Percentiles rank a stretch among this genome's conserved stretches.
Conservation (phyloP, 208 protist genomes). For the Porcisia hertigi region DNA sequence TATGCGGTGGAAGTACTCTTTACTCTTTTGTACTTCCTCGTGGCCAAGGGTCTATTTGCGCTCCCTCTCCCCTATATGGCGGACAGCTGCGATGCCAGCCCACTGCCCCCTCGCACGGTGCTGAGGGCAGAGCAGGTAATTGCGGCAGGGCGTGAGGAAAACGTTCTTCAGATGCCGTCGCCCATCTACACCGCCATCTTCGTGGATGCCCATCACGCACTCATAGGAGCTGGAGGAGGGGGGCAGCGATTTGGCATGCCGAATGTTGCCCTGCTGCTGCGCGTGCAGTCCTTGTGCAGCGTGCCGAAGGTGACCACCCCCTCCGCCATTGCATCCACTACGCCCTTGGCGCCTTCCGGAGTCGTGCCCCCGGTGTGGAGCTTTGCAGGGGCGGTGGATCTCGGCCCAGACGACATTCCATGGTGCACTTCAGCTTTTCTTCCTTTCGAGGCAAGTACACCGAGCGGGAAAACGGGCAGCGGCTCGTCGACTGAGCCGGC, state of each 20-base stretch:
- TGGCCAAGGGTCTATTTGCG: not conserved
- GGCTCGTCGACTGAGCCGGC: constrained; percentile 11
- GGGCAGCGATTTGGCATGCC: constrained; percentile 85
- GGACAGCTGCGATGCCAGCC: not conserved
- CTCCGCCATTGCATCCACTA: not conserved
- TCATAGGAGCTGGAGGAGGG: constrained; percentile 80
- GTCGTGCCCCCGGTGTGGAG: constrained; percentile 34
- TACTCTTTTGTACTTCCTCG: not conserved
- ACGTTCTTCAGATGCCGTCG: constrained; percentile 72
- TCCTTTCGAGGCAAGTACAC: constrained; percentile 27
- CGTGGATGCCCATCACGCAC: constrained; percentile 58
- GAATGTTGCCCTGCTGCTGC: constrained; percentile 70
- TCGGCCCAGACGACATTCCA: constrained; percentile 64
- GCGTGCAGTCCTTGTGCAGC: constrained; percentile 28
- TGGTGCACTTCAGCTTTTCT: constrained; percentile 81
- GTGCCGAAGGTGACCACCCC: not conserved
- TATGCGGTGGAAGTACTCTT: not conserved
- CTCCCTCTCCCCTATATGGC: not conserved
- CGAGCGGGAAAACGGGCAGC: constrained; percentile 2
- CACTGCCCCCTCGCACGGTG: constrained; percentile 8
- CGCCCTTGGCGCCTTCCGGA: not conserved
- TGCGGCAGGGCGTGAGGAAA: constrained; percentile 36
- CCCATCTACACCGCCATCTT: constrained; percentile 78
- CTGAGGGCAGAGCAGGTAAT: constrained; percentile 45
- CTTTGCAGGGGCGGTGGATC: constrained; percentile 64